Evolutionary conservation across 2,329 filamentous ascomycete species (phyloP).

Genomic region (Pestalotiopsis sp.): DNA sequence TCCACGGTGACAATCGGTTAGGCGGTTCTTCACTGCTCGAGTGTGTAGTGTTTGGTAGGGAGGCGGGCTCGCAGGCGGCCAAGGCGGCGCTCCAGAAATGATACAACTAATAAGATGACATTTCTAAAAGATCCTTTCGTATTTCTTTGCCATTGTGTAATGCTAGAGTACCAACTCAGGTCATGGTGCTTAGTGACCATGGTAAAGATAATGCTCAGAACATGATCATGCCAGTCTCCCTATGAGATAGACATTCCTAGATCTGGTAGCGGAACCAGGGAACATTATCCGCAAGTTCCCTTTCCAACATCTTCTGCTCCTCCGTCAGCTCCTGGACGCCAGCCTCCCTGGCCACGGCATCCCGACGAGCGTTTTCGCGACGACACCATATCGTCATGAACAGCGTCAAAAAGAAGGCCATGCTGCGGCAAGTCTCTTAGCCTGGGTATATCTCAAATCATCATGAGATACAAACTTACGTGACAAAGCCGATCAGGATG

Average conservation of each 20-base stretch:
- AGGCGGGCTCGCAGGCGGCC: constrained; percentile 54
- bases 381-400: constrained; percentile 35
- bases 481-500: constrained; percentile 30
- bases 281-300: constrained; percentile 32
- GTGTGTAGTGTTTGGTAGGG: constrained; percentile 65
- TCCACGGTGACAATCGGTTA: constrained; percentile 65
- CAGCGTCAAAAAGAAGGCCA: constrained; percentile 34
- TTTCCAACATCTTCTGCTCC: constrained; percentile 31
- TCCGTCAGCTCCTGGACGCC: constrained; percentile 24
- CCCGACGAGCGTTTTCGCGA: constrained; percentile 33
- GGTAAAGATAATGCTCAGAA: background rate
- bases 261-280: constrained; percentile 32
- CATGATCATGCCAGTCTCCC: background rate
- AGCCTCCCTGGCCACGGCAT: constrained; percentile 20
- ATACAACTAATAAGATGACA: background rate
- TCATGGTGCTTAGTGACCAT: background rate
- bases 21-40: constrained; percentile 65
- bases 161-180: background rate
- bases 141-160: background rate
- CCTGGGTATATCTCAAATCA: background rate
- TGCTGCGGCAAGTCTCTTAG: constrained; percentile 15
- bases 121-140: background rate
- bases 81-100: constrained; percentile 10
- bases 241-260: background rate
- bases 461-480: constrained; percentile 22